Evolutionary conservation across 345 rosid genomes (phyloP).

Genomic region (Lagerstroemia speciosa): DNA sequence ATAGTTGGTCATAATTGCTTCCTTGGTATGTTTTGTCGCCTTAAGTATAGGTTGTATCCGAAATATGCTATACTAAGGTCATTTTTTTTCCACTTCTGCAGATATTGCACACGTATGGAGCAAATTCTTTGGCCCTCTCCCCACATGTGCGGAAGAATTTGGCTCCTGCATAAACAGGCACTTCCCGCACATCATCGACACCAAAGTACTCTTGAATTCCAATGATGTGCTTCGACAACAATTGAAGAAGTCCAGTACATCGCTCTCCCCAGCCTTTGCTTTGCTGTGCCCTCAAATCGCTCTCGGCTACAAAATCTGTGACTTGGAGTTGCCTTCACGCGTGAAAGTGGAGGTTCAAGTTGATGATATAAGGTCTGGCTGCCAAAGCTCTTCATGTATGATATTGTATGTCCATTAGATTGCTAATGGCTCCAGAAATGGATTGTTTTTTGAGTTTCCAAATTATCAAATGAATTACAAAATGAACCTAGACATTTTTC

Average conservation of each 20-base stretch:
- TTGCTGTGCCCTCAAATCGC: constrained; percentile 65
- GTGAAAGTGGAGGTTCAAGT: constrained; percentile 76
- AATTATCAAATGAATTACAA: neutral
- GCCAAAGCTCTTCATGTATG: constrained; percentile 8
- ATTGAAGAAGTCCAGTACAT: constrained; percentile 67
- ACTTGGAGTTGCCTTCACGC: constrained; percentile 19
- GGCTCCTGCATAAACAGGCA: constrained; percentile 42
- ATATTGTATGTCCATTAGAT: neutral
- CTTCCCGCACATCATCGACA: constrained; percentile 72
- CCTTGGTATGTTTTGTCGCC: constrained; percentile 38
- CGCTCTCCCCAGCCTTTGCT: constrained; percentile 65
- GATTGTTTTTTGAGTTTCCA: neutral
- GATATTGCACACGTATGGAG: constrained; percentile 82
- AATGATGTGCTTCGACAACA: constrained; percentile 31
- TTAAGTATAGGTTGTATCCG: neutral
- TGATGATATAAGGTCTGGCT: constrained; percentile 61
- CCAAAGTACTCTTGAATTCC: constrained; percentile 74
- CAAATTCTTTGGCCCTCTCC: constrained; percentile 80
- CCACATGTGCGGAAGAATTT: constrained; percentile 65
- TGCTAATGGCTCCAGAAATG: neutral
- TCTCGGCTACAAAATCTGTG: constrained; percentile 25
- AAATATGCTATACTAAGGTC: constrained; percentile 1
- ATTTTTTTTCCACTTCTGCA: constrained; percentile 25
- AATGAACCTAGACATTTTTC: neutral
- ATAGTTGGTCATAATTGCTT: constrained; percentile 92